Evolutionary conservation across 306 rosid genomes (phyloP), one percentile per base, ranked within the genome.

Genomic region (Pachyrhizus erosus): DNA sequence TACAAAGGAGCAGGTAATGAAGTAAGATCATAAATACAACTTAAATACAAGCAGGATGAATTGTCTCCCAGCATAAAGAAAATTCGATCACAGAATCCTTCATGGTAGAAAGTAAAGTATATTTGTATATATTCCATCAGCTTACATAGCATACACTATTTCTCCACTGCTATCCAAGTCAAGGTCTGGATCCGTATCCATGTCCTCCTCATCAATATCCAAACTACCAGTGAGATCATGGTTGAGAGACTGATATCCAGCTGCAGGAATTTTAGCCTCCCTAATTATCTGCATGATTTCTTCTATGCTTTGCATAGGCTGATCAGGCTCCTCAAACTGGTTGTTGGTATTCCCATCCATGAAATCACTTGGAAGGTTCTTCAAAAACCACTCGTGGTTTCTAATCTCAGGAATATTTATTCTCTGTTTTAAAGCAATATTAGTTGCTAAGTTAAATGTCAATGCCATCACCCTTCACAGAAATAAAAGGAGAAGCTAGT

Each of bases 101-200:
- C 61, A 9, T 27, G 21, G 7, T 29, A 62, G 39, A 65, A 52
- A 68, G 58, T 23, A 54, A 51, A 78, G 79, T 33, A 37, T 52
- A 60, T 82, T 75, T 18, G 64, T 71, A 83, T 67, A 62, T 49
- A 31, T 85, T 75, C 40, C 87, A 84, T 78, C 80, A 39, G 1
- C 27, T 89, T 88, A 93, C 92, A 96, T 79, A 57, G 99, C 99
- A 83, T 92, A 96, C 0, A 96, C 96, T 62, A 91, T 87, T 77
- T 95, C 98, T 71, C 99, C 98, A 15, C 97, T 96, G 88, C 98
- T 96, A 86, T 96, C 97, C 9, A 89, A 76, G 79, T 96, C 97
- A 40, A 96, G 91, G 65, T 96, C 98, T 2, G 97, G 92, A 80
- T 93, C 99, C 0, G 88, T 67, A 68, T 95, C 99, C 99, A 92